A percentile compares a stretch with the other conserved stretches of the same genome.
Evolutionary conservation across 2,329 filamentous ascomycete genomes (phyloP).

Genomic region (Aspergillus transmontanensis): DNA sequence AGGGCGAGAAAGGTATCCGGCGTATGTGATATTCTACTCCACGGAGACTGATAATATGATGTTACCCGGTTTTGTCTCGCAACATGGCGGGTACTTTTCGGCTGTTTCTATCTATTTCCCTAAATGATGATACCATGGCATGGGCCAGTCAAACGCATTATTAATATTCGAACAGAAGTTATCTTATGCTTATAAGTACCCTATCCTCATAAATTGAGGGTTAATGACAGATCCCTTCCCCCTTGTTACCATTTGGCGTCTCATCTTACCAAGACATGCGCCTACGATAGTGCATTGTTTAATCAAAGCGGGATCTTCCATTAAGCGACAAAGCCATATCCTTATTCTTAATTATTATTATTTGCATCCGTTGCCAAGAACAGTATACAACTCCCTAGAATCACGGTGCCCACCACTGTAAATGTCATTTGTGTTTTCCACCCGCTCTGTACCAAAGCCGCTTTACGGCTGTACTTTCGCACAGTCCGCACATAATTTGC

Average conservation of each 20-base stretch:
- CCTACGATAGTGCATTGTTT: not conserved
- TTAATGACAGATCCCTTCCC: not conserved
- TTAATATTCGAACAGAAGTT: not conserved
- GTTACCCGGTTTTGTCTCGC: not conserved
- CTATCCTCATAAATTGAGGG: not conserved
- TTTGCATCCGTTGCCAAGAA: slow-evolving; percentile 44
- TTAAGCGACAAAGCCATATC: not conserved
- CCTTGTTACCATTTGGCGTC: not conserved
- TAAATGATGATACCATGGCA: slow-evolving; percentile 15
- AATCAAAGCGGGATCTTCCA: not conserved
- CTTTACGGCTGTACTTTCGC: slow-evolving; percentile 75
- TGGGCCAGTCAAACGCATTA: slow-evolving; percentile 12
- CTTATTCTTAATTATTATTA: not conserved
- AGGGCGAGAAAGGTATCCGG: slow-evolving; percentile 82
- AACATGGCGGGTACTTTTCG: not conserved
- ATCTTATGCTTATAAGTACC: not conserved
- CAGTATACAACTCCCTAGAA: slow-evolving; percentile 48
- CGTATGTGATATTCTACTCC: slow-evolving; percentile 63
- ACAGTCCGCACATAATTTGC: slow-evolving; percentile 86
- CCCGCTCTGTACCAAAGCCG: slow-evolving; percentile 86
- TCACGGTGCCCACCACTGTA: slow-evolving; percentile 45
- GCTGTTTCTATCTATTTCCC: not conserved
- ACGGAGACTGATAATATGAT: not conserved
- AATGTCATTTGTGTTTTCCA: slow-evolving; percentile 88
- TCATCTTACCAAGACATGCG: not conserved